Conservation (phyloP, 176 grass and related monocot genomes). For the Poa pratensis region DNA sequence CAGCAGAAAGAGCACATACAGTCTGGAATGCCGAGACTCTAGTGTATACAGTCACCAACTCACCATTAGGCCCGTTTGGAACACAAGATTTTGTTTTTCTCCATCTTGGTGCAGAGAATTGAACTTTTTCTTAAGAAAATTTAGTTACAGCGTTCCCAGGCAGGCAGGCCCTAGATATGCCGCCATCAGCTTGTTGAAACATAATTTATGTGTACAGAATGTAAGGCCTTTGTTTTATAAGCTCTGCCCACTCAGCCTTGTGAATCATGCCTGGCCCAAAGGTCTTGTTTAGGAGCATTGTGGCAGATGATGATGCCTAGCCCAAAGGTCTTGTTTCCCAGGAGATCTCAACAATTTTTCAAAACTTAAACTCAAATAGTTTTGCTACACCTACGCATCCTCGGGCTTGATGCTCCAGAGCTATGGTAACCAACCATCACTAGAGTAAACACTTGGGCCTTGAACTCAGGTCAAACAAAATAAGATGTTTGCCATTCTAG, state of each 20-base stretch:
- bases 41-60: background rate
- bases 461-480: background rate
- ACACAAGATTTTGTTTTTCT: background rate
- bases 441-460: background rate
- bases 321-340: background rate
- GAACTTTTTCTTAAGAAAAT: background rate
- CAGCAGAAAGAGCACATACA: background rate
- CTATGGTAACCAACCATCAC: background rate
- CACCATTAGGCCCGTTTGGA: background rate
- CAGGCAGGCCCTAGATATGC: constrained; percentile 8
- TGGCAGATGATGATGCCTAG: background rate
- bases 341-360: background rate
- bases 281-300: background rate
- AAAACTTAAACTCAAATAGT: too few relatives aligned
- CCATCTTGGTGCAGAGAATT: background rate
- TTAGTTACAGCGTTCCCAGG: background rate
- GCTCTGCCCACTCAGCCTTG: background rate
- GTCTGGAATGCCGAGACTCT: background rate
- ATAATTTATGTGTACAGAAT: background rate
- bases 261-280: background rate
- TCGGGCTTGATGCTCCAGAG: background rate
- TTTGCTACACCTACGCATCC: background rate
- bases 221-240: background rate
- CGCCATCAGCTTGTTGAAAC: background rate
- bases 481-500: background rate